A percentile compares a stretch with the other conserved stretches of the same genome.
phyloP scores from a whole-genome alignment of 2,329 filamentous ascomycete species.

The Penicillium hesseltinei region DNA sequence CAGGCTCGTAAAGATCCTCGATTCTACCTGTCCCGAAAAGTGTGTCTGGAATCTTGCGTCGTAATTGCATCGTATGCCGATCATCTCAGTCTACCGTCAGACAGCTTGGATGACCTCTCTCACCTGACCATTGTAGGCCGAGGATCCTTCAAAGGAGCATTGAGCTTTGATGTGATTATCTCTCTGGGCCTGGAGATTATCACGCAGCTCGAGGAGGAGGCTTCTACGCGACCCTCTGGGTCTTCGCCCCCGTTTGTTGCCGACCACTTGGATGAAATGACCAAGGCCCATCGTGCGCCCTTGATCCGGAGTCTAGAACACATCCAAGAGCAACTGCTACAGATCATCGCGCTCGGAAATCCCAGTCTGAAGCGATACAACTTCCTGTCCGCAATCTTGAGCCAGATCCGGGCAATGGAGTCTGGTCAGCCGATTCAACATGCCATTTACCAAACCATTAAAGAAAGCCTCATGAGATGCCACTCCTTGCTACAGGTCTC shows the following conservation, averaged over 20 bases:
- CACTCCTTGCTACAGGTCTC: not conserved
- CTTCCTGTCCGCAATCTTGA: conserved; percentile 14
- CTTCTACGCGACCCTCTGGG: not conserved
- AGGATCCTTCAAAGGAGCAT: too few species aligned
- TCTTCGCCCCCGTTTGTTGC: not conserved
- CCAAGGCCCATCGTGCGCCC: not conserved
- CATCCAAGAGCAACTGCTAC: not conserved
- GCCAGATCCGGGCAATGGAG: conserved; percentile 18
- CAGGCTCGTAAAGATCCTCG: too few species aligned
- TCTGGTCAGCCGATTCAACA: conserved; percentile 4
- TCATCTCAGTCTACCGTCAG: too few species aligned
- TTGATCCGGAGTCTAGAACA: not conserved
- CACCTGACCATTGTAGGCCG: too few species aligned
- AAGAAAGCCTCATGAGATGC: not conserved
- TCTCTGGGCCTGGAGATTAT: too few species aligned
- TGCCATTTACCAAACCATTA: conserved; percentile 15
- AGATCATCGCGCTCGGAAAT: not conserved
- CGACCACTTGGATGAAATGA: not conserved
- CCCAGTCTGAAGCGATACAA: conserved; percentile 20
- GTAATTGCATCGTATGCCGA: too few species aligned
- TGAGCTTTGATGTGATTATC: too few species aligned
- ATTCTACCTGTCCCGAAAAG: too few species aligned
- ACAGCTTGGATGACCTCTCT: too few species aligned
- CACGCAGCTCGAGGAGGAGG: not conserved
- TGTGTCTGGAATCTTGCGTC: too few species aligned